Base-by-base conservation (phyloP, 1,284 basidiomycete species). In the Testicularia cyperi region DNA sequence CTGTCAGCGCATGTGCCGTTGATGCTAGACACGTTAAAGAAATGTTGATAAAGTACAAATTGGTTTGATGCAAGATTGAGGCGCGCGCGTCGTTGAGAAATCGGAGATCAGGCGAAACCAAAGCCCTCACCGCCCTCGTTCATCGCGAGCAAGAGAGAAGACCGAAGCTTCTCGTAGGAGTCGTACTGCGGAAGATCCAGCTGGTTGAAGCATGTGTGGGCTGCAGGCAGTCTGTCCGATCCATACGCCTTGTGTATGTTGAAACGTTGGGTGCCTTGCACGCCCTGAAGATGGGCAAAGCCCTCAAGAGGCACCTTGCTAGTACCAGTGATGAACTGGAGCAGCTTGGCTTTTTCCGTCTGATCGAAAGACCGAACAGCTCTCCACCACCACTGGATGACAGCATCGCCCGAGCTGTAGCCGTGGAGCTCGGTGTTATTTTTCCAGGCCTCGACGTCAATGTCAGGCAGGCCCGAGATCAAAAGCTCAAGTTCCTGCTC, bases 341-440 rank as follows among this genome's bases (percentile, higher is more conserved):
- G 54, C 4, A 80, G 66, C 77, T 96, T 94, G 15, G 92, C 92
- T 48, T 92, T 83, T 78, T 98, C 92, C 68, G 96, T 92, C 39
- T 94, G 88, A 68, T 90, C 92, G 80, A 97, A 97, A 12, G 90
- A 92, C 77, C 97, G 92, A 38, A 98, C 84, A 2, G 94, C 92
- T 64, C 95, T 85, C 95, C 95, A 99, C 87, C 92, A 97, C 92
- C 94, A 98, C 24, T 90, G 86, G 52, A 98, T 89, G 70, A 94
- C 90, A 3, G 92, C 88, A 78, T 98, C 94, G 12, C 77, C 77
- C n/a, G 75, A 48, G 25, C 22, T 63, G 75, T 89, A 90, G 33
- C 90, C 89, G 63, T 87, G 88, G 79, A 91, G 88, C 76, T 92
- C 90, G 2, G 90, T 94, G 19, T 92, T 89, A 34, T 91, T 90